Base-by-base conservation (phyloP, 2,329 filamentous ascomycete species). In the Monilinia aucupariae region DNA sequence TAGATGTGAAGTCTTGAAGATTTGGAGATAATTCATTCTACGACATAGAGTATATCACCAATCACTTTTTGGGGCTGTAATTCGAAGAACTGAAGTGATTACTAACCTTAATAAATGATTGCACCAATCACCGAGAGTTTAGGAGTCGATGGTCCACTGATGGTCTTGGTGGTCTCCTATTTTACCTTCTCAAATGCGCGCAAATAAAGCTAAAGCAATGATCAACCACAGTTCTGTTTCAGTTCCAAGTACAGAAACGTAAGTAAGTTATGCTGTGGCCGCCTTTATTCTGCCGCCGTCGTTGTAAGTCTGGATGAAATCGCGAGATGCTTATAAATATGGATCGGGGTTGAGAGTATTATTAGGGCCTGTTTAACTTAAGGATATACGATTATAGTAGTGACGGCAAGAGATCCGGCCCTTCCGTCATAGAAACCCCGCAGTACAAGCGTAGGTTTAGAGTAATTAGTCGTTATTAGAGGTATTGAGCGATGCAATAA, bases 161-260 rank as follows among this genome's bases (percentile, higher is more conserved):
- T n/a, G n/a, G n/a, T n/a, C 3, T 30, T 30, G 41, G 47, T 17
- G 25, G 54, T 56, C 48, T 39, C 27, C 27, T 54, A 43, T 27
- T 48, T 52, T 60, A 50, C 27, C 32, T 59, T 63, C 61, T 63
- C 61, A 59, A 63, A 63, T 52, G 48, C 39, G 61, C 61, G 25
- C 61, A 43, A n/a, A 39, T 15, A 39, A 39, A 39, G 37, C 37
- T 39, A 12, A 39, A 39, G 12, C 37, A 39, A n/a, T n/a, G n/a
- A n/a, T n/a, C n/a, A n/a, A n/a, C n/a, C n/a, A n/a, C n/a, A n/a
- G n/a, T n/a, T n/a, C n/a, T n/a, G n/a, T n/a, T n/a, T n/a, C n/a
- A n/a, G n/a, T n/a, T 39, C 9, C 3, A 39, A 17, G 39, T 39
- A 56, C 41, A 20, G 41, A 47, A 25, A 55, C 43, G 10, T 13